Evolutionary conservation across 805 yeast species (phyloP).

Genomic region (Lipomyces spencermartinsiae): DNA sequence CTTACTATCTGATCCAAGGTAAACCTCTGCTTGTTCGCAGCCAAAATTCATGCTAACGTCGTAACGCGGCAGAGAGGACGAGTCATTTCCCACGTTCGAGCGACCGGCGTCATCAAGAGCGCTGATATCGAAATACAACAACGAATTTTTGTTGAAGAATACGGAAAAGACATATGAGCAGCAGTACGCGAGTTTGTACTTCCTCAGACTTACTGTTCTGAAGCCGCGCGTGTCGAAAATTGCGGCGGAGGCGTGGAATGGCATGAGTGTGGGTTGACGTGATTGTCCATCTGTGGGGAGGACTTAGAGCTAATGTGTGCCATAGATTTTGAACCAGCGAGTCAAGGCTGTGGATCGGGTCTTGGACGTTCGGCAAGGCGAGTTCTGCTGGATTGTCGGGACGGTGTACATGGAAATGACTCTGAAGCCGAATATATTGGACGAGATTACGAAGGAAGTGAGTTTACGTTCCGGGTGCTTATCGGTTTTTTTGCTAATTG

Average conservation of each 20-base stretch:
- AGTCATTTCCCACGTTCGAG: slow-evolving; percentile 6
- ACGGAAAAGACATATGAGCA: slow-evolving; percentile 52
- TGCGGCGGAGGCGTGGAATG: slow-evolving; percentile 64
- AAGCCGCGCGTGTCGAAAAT: slow-evolving; percentile 55
- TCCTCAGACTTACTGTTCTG: slow-evolving; percentile 56
- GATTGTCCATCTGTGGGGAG: no score
- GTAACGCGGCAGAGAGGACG: slow-evolving; percentile 8
- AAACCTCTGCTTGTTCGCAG: not conserved
- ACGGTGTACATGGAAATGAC: slow-evolving; percentile 84
- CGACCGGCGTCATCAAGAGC: slow-evolving; percentile 4
- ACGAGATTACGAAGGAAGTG: slow-evolving; percentile 67
- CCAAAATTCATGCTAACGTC: not conserved
- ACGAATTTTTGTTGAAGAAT: slow-evolving; percentile 12
- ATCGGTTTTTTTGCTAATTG: not conserved
- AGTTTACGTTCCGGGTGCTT: not conserved
- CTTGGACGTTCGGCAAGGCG: slow-evolving; percentile 66
- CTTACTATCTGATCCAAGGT: slow-evolving; percentile 23
- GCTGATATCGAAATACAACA: slow-evolving; percentile 21
- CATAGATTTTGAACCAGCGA: slow-evolving; percentile 49
- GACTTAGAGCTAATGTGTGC: slow-evolving; percentile 39
- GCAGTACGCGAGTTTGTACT: slow-evolving; percentile 67
- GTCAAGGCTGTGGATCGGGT: slow-evolving; percentile 56
- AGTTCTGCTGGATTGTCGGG: slow-evolving; percentile 83
- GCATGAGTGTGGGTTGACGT: slow-evolving; percentile 49
- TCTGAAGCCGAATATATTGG: slow-evolving; percentile 81